Evolutionary conservation across 2,329 filamentous ascomycete genomes (phyloP).

Genomic region (Fusarium nanum): DNA sequence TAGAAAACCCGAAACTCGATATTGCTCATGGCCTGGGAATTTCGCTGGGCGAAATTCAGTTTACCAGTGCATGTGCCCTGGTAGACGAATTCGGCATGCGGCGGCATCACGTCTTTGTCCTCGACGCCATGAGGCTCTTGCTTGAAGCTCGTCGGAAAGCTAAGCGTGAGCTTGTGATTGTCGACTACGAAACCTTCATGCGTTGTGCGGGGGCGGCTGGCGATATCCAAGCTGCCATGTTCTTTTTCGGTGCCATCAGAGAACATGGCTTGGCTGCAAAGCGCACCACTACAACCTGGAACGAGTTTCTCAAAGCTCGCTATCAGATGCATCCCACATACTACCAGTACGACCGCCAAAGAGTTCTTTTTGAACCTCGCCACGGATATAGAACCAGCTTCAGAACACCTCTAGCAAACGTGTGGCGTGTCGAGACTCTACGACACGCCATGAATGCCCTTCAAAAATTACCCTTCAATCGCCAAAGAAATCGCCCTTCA

Average conservation of each 20-base stretch:
- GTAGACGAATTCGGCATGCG: constrained; percentile 61
- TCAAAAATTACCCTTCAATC: constrained; percentile 48
- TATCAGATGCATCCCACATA: constrained; percentile 61
- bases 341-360: constrained; percentile 58
- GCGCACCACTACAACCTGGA: constrained; percentile 52
- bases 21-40: constrained; percentile 56
- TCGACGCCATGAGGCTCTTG: constrained; percentile 52
- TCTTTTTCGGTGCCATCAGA: constrained; percentile 51
- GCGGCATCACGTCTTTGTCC: constrained; percentile 53
- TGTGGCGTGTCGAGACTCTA: constrained; percentile 48
- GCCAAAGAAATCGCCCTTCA: constrained; percentile 36
- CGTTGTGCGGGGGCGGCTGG: constrained; percentile 61
- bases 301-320: constrained; percentile 61
- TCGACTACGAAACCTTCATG: constrained; percentile 60
- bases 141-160: constrained; percentile 48
- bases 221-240: constrained; percentile 51
- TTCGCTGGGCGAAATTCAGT: constrained; percentile 54
- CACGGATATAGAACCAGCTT: constrained; percentile 49
- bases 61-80: constrained; percentile 52
- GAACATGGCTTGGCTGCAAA: constrained; percentile 43
- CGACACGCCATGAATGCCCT: constrained; percentile 48
- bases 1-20: constrained; percentile 62
- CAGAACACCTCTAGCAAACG: constrained; percentile 10
- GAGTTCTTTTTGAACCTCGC: constrained; percentile 55
- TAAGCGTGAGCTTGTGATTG: constrained; percentile 46